A percentile compares a stretch with the other conserved stretches of the same genome.
phyloP scores from a whole-genome alignment of 805 yeast species.

The Pichia cephalocereana region DNA sequence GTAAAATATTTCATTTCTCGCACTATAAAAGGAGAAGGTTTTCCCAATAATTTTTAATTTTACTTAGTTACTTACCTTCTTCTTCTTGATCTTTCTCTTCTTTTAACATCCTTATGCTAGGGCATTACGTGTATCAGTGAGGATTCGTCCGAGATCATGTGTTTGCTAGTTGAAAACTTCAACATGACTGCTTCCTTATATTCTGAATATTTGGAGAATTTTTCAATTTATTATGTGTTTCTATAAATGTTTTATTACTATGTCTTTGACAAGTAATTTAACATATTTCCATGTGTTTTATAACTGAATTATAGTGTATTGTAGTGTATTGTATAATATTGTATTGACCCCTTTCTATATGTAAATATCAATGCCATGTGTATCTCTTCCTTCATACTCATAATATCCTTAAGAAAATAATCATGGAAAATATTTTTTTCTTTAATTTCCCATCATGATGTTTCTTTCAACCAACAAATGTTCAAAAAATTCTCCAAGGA shows the following conservation, averaged over 20 bases:
- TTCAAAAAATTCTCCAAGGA: conserved; percentile 58
- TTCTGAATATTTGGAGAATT: conserved; percentile 55
- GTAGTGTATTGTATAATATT: too few species aligned
- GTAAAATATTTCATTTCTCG: too few species aligned
- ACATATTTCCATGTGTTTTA: too few species aligned
- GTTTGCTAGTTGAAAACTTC: conserved; percentile 99
- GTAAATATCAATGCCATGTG: too few species aligned
- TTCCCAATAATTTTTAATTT: too few species aligned
- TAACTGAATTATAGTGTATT: too few species aligned
- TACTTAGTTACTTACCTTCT: too few species aligned
- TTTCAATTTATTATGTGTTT: conserved; percentile 23
- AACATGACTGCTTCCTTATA: conserved; percentile 75
- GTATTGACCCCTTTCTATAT: too few species aligned
- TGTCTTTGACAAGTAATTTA: conserved; percentile 1
- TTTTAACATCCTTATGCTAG: conserved; percentile 93
- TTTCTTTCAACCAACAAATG: conserved; percentile 13
- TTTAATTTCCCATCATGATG: not conserved
- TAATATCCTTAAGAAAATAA: too few species aligned
- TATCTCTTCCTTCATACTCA: too few species aligned
- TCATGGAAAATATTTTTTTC: not conserved
- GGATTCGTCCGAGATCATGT: conserved; percentile 99
- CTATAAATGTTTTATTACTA: not conserved
- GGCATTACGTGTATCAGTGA: conserved; percentile 99
- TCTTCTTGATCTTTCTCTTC: conserved; percentile 4
- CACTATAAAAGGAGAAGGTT: conserved; percentile 9